Percentiles rank a stretch among this genome's conserved stretches.
These are phyloP conservation scores for Canariomyces notabilis DNA, from an alignment of 2,329 filamentous ascomycete genomes.

Conservation along the genomic window DNA sequence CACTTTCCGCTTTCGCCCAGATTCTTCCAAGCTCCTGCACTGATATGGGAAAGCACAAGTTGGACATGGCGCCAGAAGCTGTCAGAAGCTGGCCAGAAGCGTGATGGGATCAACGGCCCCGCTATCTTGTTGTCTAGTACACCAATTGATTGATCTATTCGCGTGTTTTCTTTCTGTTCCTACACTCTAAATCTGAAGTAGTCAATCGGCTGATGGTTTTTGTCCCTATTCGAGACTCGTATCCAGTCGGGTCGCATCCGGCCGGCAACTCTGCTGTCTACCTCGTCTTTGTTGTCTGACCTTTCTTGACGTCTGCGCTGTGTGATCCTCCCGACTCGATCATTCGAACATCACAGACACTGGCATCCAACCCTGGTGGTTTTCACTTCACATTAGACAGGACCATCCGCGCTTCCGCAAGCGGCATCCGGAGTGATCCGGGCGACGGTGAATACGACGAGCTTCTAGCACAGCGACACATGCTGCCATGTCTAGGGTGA, in stretches of 20 bases:
- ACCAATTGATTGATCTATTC: not conserved
- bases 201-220: not conserved
- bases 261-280: not conserved
- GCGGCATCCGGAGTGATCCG: too few relatives aligned
- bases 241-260: not conserved
- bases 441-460: not conserved
- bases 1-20: slow-evolving; percentile 17
- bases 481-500: slow-evolving; percentile 2
- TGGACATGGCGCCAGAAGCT: not conserved
- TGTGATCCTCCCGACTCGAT: not conserved
- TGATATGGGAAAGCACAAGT: slow-evolving; percentile 12
- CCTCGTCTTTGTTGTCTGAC: not conserved
- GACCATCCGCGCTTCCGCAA: not conserved
- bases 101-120: not conserved
- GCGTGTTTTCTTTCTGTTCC: not conserved
- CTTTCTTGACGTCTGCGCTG: not conserved
- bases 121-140: not conserved
- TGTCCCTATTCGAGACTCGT: not conserved
- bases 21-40: slow-evolving; percentile 15
- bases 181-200: not conserved
- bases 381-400: too few relatives aligned
- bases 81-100: not conserved
- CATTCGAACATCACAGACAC: not conserved
- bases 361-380: not conserved
- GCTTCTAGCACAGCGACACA: not conserved